Percentiles rank a stretch among this genome's conserved stretches.
Evolutionary conservation across 2,329 filamentous ascomycete species (phyloP).

Genomic region (Colletotrichum sp.): DNA sequence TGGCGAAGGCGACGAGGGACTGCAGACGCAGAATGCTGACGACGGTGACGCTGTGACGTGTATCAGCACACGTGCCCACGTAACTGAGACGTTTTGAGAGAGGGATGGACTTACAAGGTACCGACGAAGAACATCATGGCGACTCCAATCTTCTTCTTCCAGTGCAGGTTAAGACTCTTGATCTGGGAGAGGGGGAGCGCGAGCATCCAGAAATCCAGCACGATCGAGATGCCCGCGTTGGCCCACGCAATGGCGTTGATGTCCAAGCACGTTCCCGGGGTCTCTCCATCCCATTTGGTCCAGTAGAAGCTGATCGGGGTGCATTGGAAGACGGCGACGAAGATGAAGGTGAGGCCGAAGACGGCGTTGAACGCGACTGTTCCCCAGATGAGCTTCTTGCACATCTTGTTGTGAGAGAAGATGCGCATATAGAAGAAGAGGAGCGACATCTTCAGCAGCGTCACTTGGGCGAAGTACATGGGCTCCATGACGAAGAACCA

Average conservation of each 20-base stretch:
- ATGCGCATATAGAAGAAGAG: conserved; percentile 62
- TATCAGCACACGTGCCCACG: neutral
- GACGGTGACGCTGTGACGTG: conserved; percentile 35
- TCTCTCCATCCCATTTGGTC: conserved; percentile 54
- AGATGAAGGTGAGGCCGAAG: conserved; percentile 46
- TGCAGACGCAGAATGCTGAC: conserved; percentile 42
- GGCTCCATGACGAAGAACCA: conserved; percentile 48
- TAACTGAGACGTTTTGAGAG: neutral
- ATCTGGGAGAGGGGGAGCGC: conserved; percentile 54
- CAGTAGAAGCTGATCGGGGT: conserved; percentile 57
- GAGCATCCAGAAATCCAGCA: conserved; percentile 57
- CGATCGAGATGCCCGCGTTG: conserved; percentile 58
- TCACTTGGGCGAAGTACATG: conserved; percentile 51
- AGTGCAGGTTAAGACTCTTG: conserved; percentile 44
- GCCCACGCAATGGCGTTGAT: conserved; percentile 55
- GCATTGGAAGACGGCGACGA: conserved; percentile 56
- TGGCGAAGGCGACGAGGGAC: conserved; percentile 34
- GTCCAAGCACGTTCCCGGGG: conserved; percentile 53
- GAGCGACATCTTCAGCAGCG: conserved; percentile 55
- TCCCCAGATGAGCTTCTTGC: conserved; percentile 43
- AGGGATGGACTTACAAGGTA: conserved; percentile 38
- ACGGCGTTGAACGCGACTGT: conserved; percentile 43
- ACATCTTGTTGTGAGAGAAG: conserved; percentile 46
- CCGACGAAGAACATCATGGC: conserved; percentile 57
- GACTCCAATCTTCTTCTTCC: conserved; percentile 55